These are phyloP conservation scores for Prunus salicina DNA, from an alignment of 306 rosid species.

Conservation along the genomic window DNA sequence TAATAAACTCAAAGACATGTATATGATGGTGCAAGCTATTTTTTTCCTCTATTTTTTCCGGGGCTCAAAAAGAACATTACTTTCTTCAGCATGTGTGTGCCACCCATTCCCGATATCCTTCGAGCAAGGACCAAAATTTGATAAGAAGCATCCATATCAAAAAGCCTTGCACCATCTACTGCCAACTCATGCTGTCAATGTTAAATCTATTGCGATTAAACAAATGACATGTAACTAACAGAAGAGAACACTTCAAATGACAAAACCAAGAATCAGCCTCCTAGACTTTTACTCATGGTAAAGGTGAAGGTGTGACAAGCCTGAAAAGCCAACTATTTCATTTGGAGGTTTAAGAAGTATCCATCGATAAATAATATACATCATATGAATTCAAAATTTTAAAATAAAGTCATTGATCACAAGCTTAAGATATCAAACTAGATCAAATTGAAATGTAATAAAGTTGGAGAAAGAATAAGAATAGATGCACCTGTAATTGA, in stretches of 20 bases:
- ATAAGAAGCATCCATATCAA: constrained; percentile 18
- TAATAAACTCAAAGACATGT: not conserved
- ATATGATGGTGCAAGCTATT: not conserved
- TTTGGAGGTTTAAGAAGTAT: not conserved
- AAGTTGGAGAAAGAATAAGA: not conserved
- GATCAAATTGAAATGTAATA: not conserved
- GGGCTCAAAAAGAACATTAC: not conserved
- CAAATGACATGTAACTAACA: not conserved
- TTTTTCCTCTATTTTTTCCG: not conserved
- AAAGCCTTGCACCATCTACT: constrained; percentile 18
- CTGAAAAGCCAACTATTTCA: not conserved
- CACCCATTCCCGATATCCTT: constrained; percentile 15
- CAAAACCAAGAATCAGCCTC: not conserved
- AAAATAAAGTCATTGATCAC: not conserved
- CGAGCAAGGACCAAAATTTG: constrained; percentile 17
- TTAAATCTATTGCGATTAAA: not conserved
- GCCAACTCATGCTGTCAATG: constrained; percentile 15
- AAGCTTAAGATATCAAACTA: not conserved
- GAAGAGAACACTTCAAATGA: not conserved
- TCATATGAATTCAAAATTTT: not conserved
- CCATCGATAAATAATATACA: not conserved
- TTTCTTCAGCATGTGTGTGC: constrained; percentile 16
- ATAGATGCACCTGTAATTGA: not conserved
- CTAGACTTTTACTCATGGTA: not conserved
- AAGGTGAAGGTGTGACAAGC: not conserved